Percentiles rank a stretch among this genome's conserved stretches.
Conservation (phyloP, 768 basidiomycete species). For the Asterophora parasitica region DNA sequence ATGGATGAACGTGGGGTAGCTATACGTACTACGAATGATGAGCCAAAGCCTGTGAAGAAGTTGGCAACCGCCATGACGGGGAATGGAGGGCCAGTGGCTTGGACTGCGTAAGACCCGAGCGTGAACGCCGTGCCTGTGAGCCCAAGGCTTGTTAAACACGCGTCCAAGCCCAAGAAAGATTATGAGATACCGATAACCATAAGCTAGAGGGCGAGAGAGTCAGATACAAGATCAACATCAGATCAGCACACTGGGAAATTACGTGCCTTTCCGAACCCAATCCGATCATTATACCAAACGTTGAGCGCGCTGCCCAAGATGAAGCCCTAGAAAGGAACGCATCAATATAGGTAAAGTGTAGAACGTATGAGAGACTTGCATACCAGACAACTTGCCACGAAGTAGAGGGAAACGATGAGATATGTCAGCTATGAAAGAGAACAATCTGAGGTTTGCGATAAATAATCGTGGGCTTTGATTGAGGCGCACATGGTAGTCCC, state of each 20-base stretch:
- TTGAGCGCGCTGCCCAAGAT: no score
- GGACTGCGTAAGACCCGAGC: slow-evolving; percentile 38
- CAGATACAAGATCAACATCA: background rate
- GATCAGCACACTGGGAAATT: no score
- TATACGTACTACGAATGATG: slow-evolving; percentile 36
- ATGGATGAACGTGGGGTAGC: background rate
- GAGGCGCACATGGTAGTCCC: slow-evolving; percentile 21
- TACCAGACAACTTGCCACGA: slow-evolving; percentile 31
- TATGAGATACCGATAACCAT: slow-evolving; percentile 18
- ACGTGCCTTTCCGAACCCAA: no score
- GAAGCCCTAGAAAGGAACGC: no score
- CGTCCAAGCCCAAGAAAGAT: background rate
- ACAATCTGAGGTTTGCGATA: background rate
- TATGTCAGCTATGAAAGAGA: slow-evolving; percentile 32
- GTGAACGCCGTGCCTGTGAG: slow-evolving; percentile 37
- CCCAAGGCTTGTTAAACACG: background rate
- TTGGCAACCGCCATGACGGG: no score
- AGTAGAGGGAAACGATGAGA: slow-evolving; percentile 47
- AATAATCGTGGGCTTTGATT: background rate
- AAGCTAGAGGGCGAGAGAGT: slow-evolving; percentile 9
- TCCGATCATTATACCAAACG: no score
- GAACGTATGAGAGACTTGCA: no score
- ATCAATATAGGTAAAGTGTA: background rate
- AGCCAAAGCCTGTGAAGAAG: slow-evolving; percentile 47
- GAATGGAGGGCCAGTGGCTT: no score